Conservation (phyloP, 2,329 filamentous ascomycete genomes). For the Paecilomyces niveus region DNA sequence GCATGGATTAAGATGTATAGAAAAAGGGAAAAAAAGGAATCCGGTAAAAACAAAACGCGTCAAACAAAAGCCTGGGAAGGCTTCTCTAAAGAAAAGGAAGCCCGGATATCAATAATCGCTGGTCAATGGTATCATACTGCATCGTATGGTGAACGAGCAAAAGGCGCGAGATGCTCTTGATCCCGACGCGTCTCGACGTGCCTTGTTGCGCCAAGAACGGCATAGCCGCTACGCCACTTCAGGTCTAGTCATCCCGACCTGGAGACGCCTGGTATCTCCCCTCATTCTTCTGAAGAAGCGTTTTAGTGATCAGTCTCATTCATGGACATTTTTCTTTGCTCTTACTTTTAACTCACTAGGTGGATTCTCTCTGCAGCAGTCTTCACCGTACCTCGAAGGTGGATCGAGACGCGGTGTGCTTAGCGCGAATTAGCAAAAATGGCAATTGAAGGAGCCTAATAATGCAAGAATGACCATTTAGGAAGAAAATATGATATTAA, state of each 20-base stretch:
- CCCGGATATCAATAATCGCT: neutral
- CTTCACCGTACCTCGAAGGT: too few species aligned
- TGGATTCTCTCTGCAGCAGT: too few species aligned
- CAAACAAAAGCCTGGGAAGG: neutral
- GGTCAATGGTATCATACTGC: neutral
- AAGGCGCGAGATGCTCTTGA: neutral
- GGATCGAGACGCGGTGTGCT: too few species aligned
- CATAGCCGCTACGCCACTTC: neutral
- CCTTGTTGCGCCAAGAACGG: neutral
- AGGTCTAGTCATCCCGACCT: neutral
- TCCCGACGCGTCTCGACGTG: neutral
- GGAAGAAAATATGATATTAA: too few species aligned
- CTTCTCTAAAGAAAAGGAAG: neutral
- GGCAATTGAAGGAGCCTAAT: too few species aligned
- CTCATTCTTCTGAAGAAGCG: too few species aligned
- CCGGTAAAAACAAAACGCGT: neutral
- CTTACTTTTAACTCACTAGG: too few species aligned
- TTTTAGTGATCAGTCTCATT: too few species aligned
- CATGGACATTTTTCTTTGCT: too few species aligned
- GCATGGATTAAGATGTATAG: slow-evolving; percentile 13
- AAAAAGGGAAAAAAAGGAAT: slow-evolving; percentile 14
- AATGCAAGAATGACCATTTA: too few species aligned
- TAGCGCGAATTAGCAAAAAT: too few species aligned
- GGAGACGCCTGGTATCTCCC: neutral
- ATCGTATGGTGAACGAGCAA: neutral